Base-by-base conservation (phyloP, 2,329 filamentous ascomycete species). In the Chalaropsis thielavioides region DNA sequence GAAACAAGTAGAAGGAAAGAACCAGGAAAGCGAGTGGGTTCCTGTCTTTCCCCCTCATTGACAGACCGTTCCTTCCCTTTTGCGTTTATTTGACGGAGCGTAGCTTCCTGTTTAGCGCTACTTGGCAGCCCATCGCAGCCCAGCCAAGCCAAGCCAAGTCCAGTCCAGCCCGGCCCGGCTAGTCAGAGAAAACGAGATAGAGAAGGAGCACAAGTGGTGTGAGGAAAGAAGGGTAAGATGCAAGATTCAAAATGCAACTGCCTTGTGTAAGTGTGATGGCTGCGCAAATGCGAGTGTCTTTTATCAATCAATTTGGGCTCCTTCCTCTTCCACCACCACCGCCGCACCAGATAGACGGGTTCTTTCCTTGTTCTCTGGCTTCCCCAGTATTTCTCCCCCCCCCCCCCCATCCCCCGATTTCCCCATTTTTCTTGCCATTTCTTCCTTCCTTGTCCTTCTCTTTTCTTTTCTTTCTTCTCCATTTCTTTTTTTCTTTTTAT, bases 371-470 rank as follows among this genome's bases (percentile, higher is more conserved):
- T 19, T 22, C 27, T 40, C 13, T 49, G 44, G 40, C 7, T 22
- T 62, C 64, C 64, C 46, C 35, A 62, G 40, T 62, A 49, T 62
- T 46, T 62, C 31, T 61, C 54, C 54, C 56, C 41, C 24, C 19
- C 56, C 35, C 54, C 60, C 54, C 54, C 56, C 41, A 40, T 22
- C 56, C 35, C 35, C 44, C 61, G 17, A 44, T 43, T 54, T 62
- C 58, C 38, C 56, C 63, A 46, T 64, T 64, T 46, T 60, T 35
- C 41, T 64, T 59, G 43, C 44, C 27, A 51, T 24, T 17, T 51
- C n/a, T 19, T 41, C 22, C n/a, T 31, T 51, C 10, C 40, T 38
- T 11, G 22, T 41, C 24, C 35, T 19, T 24, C 22, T 60, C 54
- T 22, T 44, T 44, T 49, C 43, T 15, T 35, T 64, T 19, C 5